These are phyloP conservation scores for Sporisorium iseilematis-ciliati DNA, from an alignment of 1,284 basidiomycete genomes.

Conservation along the genomic window DNA sequence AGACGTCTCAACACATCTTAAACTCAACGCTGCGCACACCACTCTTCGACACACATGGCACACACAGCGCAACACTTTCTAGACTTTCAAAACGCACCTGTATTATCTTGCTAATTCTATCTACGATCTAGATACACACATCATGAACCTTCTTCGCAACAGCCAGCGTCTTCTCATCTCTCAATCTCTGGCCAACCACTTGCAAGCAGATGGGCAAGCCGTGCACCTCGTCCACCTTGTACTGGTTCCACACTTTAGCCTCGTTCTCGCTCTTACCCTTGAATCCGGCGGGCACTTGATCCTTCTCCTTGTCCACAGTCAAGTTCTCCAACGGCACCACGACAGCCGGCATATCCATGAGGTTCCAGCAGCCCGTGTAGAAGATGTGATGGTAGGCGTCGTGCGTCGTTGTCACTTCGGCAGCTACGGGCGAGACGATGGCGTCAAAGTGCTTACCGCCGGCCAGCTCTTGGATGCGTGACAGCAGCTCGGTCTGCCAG, in stretches of 20 bases:
- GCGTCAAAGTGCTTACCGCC: conserved; percentile 38
- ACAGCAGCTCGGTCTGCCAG: conserved; percentile 43
- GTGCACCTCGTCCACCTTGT: conserved; percentile 36
- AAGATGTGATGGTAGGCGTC: conserved; percentile 52
- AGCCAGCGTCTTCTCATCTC: conserved; percentile 47
- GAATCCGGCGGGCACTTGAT: conserved; percentile 4
- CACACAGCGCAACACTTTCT: too few relatives aligned
- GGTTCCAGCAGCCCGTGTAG: conserved; percentile 56
- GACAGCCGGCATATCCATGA: conserved; percentile 52
- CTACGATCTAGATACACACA: conserved; percentile 24
- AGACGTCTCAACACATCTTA: neutral
- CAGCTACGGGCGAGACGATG: conserved; percentile 45
- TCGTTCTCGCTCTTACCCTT: conserved; percentile 24
- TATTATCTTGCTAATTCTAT: too few relatives aligned
- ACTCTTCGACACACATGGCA: too few relatives aligned
- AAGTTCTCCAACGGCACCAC: conserved; percentile 28
- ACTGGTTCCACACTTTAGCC: conserved; percentile 43
- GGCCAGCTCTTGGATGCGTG: conserved; percentile 19
- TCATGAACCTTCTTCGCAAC: conserved; percentile 38
- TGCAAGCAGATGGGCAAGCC: conserved; percentile 47
- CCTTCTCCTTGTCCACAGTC: conserved; percentile 31
- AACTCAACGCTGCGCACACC: neutral
- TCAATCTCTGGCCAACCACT: conserved; percentile 42
- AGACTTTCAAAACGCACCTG: too few relatives aligned
- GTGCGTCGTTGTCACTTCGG: conserved; percentile 39